Evolutionary conservation across 345 rosid species (phyloP), one percentile per base, ranked within the genome.

Genomic region (Cardiospermum halicacabum): DNA sequence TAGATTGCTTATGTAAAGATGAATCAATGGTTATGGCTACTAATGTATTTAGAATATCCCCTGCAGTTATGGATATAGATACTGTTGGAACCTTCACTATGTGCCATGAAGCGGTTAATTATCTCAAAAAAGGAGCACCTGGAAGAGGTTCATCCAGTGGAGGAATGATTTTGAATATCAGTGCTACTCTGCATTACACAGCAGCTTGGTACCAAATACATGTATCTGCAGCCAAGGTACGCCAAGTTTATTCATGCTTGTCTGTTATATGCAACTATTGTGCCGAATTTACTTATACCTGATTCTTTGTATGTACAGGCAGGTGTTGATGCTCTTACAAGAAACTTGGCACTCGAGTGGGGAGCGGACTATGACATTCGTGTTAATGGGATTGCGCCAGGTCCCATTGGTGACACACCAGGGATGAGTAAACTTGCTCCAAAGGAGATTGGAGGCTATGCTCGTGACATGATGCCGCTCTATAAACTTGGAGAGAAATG

Each of bases 141-240:
- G 93, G 96, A 21, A 80, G 85, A 66, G 70, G 64, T 55, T 56
- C 77, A 13, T 60, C 65, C 5, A 37, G 55, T 60, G 93, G 86
- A 0, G 96, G 96, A 55, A 55, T 75, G 15, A 89, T 89, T 63
- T 53, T 89, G 42, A 89, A 89, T 74, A 87, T 89, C 15, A 89
- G 93, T 58, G 96, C 96, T 27, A 85, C 96, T 49, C 75, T 85
- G 67, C 93, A 89, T 43, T 87, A 87, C 60, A 82, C 88, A 13
- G 93, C 96, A 66, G 34, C 89, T 32, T 89, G 93, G 91, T 89
- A 89, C 71, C 96, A 89, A 69, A 83, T 87, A 19, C 96, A 85
- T 63, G 96, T 89, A 3, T 79, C 96, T 63, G 93, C 96, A 30
- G 96, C 96, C 66, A 89, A 89, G 96, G 93, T 86, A 51, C 3